Conservation (phyloP, 1,284 basidiomycete species). For the Trametes versicolor region DNA sequence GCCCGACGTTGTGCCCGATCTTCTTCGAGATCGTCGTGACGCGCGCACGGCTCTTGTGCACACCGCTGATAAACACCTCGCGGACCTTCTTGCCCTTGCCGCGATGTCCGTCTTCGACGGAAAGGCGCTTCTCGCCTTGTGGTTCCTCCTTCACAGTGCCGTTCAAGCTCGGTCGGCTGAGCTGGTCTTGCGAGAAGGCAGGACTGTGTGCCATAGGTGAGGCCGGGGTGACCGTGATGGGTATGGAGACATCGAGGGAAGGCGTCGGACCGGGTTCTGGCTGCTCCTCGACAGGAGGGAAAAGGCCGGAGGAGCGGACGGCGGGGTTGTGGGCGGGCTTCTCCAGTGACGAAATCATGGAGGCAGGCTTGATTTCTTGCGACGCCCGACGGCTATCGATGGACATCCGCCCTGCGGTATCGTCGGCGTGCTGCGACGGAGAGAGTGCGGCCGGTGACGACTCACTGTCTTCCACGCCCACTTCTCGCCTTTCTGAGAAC, state of each 20-base stretch:
- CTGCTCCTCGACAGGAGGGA: conserved; percentile 29
- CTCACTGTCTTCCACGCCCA: conserved; percentile 51
- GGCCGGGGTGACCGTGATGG: conserved; percentile 60
- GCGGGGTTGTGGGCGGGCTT: conserved; percentile 25
- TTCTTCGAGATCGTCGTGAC: conserved; percentile 81
- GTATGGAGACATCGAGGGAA: conserved; percentile 24
- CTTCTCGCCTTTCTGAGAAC: conserved; percentile 72
- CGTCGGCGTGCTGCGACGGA: conserved; percentile 2
- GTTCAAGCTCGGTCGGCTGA: conserved; percentile 19
- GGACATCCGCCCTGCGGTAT: conserved; percentile 39
- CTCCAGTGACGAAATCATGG: conserved; percentile 36
- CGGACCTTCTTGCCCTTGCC: conserved; percentile 71
- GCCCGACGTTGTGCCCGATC: conserved; percentile 74
- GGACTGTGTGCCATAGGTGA: conserved; percentile 46
- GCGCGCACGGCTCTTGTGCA: conserved; percentile 75
- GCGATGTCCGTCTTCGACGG: conserved; percentile 38
- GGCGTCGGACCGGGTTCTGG: conserved; percentile 21
- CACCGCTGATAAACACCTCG: conserved; percentile 75
- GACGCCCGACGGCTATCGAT: conserved; percentile 44
- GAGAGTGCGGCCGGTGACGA: not conserved
- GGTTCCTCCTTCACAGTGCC: conserved; percentile 24
- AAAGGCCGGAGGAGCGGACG: conserved; percentile 20
- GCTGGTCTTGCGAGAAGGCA: conserved; percentile 27
- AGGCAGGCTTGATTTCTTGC: conserved; percentile 35
- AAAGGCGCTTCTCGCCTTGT: conserved; percentile 38